A percentile compares a stretch with the other conserved stretches of the same genome.
These are phyloP conservation scores for Naganishia liquefaciens DNA, from an alignment of 1,284 basidiomycete species.

Conservation along the genomic window DNA sequence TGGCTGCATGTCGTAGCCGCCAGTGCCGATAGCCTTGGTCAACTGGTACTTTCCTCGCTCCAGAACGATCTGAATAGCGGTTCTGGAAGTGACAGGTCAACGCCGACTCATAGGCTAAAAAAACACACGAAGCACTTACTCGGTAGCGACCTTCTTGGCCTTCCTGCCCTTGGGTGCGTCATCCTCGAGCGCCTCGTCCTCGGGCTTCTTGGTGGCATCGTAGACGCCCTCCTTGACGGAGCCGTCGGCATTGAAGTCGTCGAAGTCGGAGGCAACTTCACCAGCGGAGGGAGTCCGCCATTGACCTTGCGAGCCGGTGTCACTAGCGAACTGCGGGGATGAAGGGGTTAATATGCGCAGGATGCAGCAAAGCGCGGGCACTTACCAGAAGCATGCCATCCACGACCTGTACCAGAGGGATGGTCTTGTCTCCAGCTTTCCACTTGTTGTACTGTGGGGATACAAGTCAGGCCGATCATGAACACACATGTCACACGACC, in stretches of 20 bases:
- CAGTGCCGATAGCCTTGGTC: slow-evolving; percentile 32
- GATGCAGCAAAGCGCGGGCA: neutral
- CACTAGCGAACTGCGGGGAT: slow-evolving; percentile 24
- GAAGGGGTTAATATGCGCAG: neutral
- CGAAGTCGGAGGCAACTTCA: slow-evolving; percentile 34
- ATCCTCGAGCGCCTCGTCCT: slow-evolving; percentile 22
- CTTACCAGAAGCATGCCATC: slow-evolving; percentile 29
- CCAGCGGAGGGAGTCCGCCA: slow-evolving; percentile 34
- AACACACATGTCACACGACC: neutral
- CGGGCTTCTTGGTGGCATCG: slow-evolving; percentile 29
- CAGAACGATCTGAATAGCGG: slow-evolving; percentile 29
- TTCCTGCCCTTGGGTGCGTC: slow-evolving; percentile 27
- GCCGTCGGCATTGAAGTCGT: slow-evolving; percentile 32
- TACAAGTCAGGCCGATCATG: neutral
- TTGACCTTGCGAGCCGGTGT: slow-evolving; percentile 27
- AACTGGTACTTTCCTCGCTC: slow-evolving; percentile 26
- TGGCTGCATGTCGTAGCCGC: slow-evolving; percentile 32
- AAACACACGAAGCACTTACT: slow-evolving; percentile 5
- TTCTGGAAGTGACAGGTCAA: neutral
- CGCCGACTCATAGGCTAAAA: neutral
- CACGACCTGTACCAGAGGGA: slow-evolving; percentile 29
- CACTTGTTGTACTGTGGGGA: slow-evolving; percentile 32
- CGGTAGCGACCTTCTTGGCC: slow-evolving; percentile 29
- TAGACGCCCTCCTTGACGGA: slow-evolving; percentile 27
- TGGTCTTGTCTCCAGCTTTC: slow-evolving; percentile 34